Evolutionary conservation across 2,329 filamentous ascomycete genomes (phyloP).

Genomic region (Hypoxylon sp.): DNA sequence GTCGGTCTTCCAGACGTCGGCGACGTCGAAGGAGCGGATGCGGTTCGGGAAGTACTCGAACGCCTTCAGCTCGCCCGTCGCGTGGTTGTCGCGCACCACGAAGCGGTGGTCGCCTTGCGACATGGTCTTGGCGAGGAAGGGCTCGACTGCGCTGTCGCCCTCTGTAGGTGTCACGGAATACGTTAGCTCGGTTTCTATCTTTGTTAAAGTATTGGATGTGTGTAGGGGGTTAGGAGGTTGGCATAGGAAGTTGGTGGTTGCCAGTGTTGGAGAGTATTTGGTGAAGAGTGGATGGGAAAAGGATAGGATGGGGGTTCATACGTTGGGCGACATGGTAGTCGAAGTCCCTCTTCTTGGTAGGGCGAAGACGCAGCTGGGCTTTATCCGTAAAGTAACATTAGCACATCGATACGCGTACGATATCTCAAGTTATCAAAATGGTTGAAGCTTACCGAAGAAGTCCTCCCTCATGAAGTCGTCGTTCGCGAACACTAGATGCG

Average conservation of each 20-base stretch:
- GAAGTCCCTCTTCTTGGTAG: neutral
- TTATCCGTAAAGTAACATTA: neutral
- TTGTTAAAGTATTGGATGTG: neutral
- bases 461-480: slow-evolving; percentile 5
- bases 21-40: neutral
- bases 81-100: neutral
- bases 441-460: slow-evolving; percentile 3
- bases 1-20: no score
- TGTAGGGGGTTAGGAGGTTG: neutral
- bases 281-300: neutral
- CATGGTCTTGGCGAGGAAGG: neutral
- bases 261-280: neutral
- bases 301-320: neutral
- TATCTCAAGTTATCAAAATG: neutral
- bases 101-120: neutral
- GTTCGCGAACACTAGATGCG: slow-evolving; percentile 1
- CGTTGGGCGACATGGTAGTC: neutral
- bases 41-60: neutral
- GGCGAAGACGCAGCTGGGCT: neutral
- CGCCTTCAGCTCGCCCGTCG: neutral
- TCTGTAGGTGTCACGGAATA: neutral
- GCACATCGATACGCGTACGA: neutral
- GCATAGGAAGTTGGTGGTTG: neutral
- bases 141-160: neutral
- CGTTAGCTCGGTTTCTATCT: slow-evolving; percentile 1